Percentiles rank a stretch among this genome's conserved stretches.
phyloP scores from a whole-genome alignment of 192 early-diverging fungal genomes.

The Entophlyctis luteolus region DNA sequence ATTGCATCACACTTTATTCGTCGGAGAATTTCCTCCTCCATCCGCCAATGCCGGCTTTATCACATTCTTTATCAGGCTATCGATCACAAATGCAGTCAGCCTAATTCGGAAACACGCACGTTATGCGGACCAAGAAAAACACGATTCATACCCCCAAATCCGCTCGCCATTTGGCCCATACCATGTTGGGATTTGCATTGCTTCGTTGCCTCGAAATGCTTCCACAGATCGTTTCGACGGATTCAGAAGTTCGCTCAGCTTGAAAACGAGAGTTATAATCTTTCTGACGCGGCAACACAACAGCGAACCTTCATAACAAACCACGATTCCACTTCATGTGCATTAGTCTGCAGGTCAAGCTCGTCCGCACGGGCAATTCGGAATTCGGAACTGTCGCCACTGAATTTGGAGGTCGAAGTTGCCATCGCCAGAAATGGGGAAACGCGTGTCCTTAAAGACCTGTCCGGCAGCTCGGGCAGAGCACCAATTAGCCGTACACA shows the following conservation, averaged over 20 bases:
- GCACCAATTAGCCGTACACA: conserved; percentile 59
- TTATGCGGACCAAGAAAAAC: neutral
- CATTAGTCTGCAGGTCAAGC: conserved; percentile 45
- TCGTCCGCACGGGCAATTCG: too few relatives aligned
- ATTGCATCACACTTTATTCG: too few relatives aligned
- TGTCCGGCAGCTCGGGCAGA: conserved; percentile 44
- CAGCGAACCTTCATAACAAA: conserved; percentile 61
- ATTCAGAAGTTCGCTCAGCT: conserved; percentile 53
- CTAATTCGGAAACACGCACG: neutral
- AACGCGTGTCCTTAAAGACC: conserved; percentile 24
- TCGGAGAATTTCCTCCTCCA: too few relatives aligned
- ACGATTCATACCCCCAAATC: conserved; percentile 31
- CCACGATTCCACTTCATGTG: conserved; percentile 63
- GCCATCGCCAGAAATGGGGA: conserved; percentile 25
- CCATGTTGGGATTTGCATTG: conserved; percentile 59
- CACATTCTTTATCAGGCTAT: conserved; percentile 38
- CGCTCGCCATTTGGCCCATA: conserved; percentile 41
- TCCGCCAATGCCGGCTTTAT: conserved; percentile 15
- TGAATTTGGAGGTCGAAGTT: too few relatives aligned
- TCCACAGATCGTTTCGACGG: conserved; percentile 35
- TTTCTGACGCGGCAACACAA: neutral
- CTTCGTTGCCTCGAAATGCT: conserved; percentile 41
- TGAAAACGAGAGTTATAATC: neutral
- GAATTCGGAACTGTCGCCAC: too few relatives aligned
- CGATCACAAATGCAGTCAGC: conserved; percentile 74